Base-by-base conservation (phyloP, 805 yeast species). In the Kregervanrija delftensis region DNA sequence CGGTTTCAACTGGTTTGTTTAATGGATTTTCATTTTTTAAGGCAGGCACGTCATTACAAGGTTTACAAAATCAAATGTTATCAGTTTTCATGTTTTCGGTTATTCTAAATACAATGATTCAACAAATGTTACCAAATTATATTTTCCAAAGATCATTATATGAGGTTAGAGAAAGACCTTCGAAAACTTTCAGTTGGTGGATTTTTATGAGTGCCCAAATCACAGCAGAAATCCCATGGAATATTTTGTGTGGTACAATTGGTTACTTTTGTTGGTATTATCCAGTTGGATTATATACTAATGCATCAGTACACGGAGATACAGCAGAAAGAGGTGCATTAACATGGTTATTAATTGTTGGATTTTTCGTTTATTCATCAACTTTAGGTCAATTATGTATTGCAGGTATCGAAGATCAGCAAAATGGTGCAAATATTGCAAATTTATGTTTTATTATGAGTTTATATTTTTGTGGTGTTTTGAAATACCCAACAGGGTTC, bases 41-140 rank as follows among this genome's bases (percentile, higher is more conserved):
- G 48, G 84, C 88, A 33, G 68, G 71, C 45, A 72, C 71, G 17
- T 73, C 87, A 11, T 59, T 72, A 39, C 87, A 78, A 64, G 81
- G 86, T 58, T 61, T 86, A 55, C 96, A 88, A 63, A 86, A 86
- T 64, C 93, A 83, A 67, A 80, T 85, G 88, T 77, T 83, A 54
- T 71, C 89, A 2, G 58, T 83, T 37, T 86, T 86, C 67, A 81
- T 84, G 87, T 74, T 79, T 55, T 59, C 77, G 35, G 71, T 77
- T 53, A 67, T 74, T 41, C 71, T 79, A 64, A 72, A 72, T 51
- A 79, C 84, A 17, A 56, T 80, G 53, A 58, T 79, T 41, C 77
- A 80, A 51, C 89, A 83, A 60, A 71, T 76, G 65, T 63, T 81
- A 51, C 88, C 89, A 14, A 60, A 74, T 44, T 85, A 69, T 59